Evolutionary conservation across 1,139 yeast species (phyloP).

Genomic region (Nakaseomyces glabratus): DNA sequence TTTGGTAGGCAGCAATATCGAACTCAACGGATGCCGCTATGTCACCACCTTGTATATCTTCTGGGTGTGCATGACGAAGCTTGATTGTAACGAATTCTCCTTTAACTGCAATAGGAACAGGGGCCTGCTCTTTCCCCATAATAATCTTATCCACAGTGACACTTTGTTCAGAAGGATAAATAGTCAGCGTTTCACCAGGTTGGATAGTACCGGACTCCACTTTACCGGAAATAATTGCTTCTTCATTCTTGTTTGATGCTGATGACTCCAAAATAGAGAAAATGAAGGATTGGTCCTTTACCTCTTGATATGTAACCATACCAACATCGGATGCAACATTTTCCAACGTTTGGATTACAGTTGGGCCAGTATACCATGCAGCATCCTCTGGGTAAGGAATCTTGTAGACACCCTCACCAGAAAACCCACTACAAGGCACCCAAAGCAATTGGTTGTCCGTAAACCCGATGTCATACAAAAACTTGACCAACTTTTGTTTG

Average conservation of each 20-base stretch:
- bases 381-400: slow-evolving; percentile 26
- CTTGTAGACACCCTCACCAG: slow-evolving; percentile 68
- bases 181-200: slow-evolving; percentile 59
- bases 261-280: slow-evolving; percentile 36
- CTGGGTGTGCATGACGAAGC: slow-evolving; percentile 42
- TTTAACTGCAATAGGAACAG: slow-evolving; percentile 42
- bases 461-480: slow-evolving; percentile 60
- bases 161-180: slow-evolving; percentile 47
- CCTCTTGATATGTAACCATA: slow-evolving; percentile 25
- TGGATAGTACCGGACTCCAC: slow-evolving; percentile 68
- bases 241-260: slow-evolving; percentile 23
- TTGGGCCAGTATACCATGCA: slow-evolving; percentile 61
- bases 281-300: slow-evolving; percentile 31
- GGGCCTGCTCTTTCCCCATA: slow-evolving; percentile 27
- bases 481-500: slow-evolving; percentile 46
- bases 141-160: slow-evolving; percentile 39
- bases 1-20: slow-evolving; percentile 40
- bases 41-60: slow-evolving; percentile 65
- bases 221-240: slow-evolving; percentile 49
- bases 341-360: slow-evolving; percentile 53
- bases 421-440: slow-evolving; percentile 79
- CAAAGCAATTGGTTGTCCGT: slow-evolving; percentile 43
- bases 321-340: slow-evolving; percentile 26
- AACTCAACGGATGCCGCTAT: slow-evolving; percentile 47
- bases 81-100: slow-evolving; percentile 64